Evolutionary conservation across 2,329 filamentous ascomycete genomes (phyloP), one percentile per base, ranked within the genome.

Genomic region (Mycosphaerella sp.): DNA sequence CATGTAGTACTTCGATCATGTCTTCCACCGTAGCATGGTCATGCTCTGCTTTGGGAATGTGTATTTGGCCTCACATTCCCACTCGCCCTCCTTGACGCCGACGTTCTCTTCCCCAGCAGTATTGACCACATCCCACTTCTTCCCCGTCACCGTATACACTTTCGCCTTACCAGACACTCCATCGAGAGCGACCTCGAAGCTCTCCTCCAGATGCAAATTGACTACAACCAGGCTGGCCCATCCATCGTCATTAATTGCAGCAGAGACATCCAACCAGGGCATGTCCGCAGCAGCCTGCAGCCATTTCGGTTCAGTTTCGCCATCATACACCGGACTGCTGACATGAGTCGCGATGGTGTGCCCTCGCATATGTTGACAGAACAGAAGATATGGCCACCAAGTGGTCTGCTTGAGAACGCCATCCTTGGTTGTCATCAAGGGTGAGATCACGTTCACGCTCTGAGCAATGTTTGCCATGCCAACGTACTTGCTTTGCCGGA

Each of bases 391-490:
- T 5, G 85, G 83, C 81, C 83, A 89, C 82, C 84, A 89, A 3
- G 80, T 87, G 0, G 85, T 80, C 71, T 89, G 86, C 71, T 82
- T 84, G 43, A 82, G 66, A 41, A 89, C 68, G 0, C 85, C 84
- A 0, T 75, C 69, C 47, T 75, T 72, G 2, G 74, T 82, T 1
- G 86, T 89, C 82, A 89, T 87, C 9, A 89, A 73, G 1, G 86
- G 86, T 1, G 79, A 81, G 61, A 89, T 88, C 52, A 89, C 86
- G 64, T 90, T 89, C 57, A 89, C 84, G 44, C 76, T 81, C 68
- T 89, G 86, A 1, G 86, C 86, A 50, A 90, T 84, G 64, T 85
- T 88, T 32, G 85, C 84, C 85, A 89, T 89, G 62, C 83, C 85
- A 34, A 90, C 69, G 68, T 85, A 75, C 61, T 77, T 78, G 60